These are phyloP conservation scores for Vachellia collinsii DNA, from an alignment of 306 rosid genomes.

Conservation along the genomic window DNA sequence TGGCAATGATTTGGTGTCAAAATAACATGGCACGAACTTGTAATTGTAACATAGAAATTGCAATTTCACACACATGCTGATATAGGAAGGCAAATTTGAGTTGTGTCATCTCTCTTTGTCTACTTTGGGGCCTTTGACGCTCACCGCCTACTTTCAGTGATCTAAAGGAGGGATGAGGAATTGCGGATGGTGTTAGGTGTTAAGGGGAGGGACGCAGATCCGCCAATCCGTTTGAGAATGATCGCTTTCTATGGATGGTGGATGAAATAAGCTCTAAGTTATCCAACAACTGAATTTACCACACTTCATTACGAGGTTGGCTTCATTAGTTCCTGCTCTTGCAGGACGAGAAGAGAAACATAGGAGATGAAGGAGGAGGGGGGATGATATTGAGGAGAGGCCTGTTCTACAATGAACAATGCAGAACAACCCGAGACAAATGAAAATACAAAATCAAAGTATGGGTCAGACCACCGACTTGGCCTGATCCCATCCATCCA, in stretches of 20 bases:
- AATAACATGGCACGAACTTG: conserved; percentile 20
- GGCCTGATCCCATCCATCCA: neutral
- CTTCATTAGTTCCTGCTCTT: conserved; percentile 24
- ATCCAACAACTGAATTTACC: conserved; percentile 17
- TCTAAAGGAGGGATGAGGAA: too few species aligned
- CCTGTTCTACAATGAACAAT: conserved; percentile 12
- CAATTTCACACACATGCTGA: conserved; percentile 18
- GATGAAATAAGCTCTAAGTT: conserved; percentile 25
- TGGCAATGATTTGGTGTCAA: conserved; percentile 28
- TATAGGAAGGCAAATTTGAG: conserved; percentile 12
- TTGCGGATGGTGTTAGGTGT: too few species aligned
- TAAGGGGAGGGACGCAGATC: neutral
- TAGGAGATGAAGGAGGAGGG: neutral
- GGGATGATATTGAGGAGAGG: neutral
- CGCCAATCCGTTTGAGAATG: neutral
- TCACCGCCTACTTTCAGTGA: neutral
- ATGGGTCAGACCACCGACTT: neutral
- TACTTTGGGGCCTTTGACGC: neutral
- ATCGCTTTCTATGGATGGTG: neutral
- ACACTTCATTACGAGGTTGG: neutral
- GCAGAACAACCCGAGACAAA: neutral
- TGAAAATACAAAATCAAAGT: neutral
- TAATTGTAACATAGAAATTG: conserved; percentile 5
- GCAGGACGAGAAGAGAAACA: conserved; percentile 35
- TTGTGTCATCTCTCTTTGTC: neutral